Conservation (phyloP, 768 basidiomycete genomes). For the Pleurotus platypus region DNA sequence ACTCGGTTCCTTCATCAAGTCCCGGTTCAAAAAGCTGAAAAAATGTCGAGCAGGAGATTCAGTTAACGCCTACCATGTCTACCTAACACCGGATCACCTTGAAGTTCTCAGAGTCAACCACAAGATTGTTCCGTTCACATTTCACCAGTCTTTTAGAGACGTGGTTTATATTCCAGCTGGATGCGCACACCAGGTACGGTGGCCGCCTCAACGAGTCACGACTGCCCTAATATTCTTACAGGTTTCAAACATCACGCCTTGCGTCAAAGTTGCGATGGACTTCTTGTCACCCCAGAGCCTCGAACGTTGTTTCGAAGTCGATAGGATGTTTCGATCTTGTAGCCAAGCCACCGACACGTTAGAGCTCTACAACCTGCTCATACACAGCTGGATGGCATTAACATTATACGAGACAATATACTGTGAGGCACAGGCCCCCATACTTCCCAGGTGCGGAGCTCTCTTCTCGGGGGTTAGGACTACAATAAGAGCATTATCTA, state of each 20-base stretch:
- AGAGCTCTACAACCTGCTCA: not conserved
- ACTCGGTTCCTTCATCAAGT: conserved; percentile 52
- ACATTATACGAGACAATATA: too few relatives aligned
- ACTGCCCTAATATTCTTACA: not conserved
- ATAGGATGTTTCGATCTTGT: not conserved
- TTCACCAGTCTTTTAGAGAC: conserved; percentile 70
- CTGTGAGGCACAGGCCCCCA: too few relatives aligned
- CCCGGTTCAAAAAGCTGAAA: not conserved
- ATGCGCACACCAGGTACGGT: conserved; percentile 58
- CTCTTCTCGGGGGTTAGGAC: too few relatives aligned
- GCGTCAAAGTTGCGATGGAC: conserved; percentile 8
- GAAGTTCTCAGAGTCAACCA: conserved; percentile 49
- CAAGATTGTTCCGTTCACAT: conserved; percentile 54
- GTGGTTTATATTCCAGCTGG: conserved; percentile 77
- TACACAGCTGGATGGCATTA: conserved; percentile 7
- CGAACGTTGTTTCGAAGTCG: not conserved
- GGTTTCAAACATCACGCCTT: conserved; percentile 5
- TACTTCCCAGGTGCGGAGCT: too few relatives aligned
- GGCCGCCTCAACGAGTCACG: not conserved
- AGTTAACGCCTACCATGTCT: conserved; percentile 3
- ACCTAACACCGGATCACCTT: conserved; percentile 32
- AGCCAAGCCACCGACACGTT: not conserved
- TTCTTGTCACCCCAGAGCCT: conserved; percentile 5
- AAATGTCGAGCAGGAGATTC: not conserved
- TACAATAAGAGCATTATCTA: too few relatives aligned